Conservation (phyloP, 495 filamentous ascomycete genomes). For the Aspergillus diversus region DNA sequence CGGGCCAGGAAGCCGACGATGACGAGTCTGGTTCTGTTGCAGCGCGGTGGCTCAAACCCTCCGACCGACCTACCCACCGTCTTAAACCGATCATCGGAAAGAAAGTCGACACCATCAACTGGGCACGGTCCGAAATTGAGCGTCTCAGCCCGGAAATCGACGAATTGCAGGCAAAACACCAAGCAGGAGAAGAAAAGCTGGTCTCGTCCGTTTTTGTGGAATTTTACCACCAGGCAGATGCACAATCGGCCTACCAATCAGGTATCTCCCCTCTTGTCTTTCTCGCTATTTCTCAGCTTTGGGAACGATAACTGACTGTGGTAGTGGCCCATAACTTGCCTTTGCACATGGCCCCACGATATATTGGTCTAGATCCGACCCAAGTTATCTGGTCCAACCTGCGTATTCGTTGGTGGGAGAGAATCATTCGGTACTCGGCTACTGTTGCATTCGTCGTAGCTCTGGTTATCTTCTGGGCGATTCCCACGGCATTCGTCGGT, state of each 20-base stretch:
- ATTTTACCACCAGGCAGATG: constrained; percentile 78
- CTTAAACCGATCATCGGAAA: constrained; percentile 80
- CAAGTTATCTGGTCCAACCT: constrained; percentile 93
- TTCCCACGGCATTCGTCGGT: constrained; percentile 87
- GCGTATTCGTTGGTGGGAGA: constrained; percentile 86
- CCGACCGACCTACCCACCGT: constrained; percentile 85
- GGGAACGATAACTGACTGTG: background rate
- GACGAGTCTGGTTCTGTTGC: constrained; percentile 76
- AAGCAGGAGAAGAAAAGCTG: constrained; percentile 67
- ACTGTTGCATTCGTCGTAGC: constrained; percentile 72
- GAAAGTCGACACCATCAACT: constrained; percentile 86
- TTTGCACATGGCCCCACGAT: constrained; percentile 89
- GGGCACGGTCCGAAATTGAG: constrained; percentile 81
- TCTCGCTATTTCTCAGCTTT: background rate
- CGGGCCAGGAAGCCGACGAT: constrained; percentile 52
- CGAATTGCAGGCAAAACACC: constrained; percentile 73
- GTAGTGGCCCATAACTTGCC: constrained; percentile 83
- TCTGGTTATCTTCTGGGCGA: constrained; percentile 90
- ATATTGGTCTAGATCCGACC: constrained; percentile 79
- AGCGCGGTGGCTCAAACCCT: constrained; percentile 74
- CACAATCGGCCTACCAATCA: constrained; percentile 80
- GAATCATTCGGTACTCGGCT: constrained; percentile 69
- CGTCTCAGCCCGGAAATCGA: constrained; percentile 81
- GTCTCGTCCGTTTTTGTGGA: constrained; percentile 74
- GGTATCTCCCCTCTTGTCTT: constrained; percentile 20